phyloP scores from a whole-genome alignment of 2,329 filamentous ascomycete species.

The Rhinocladiella similis region DNA sequence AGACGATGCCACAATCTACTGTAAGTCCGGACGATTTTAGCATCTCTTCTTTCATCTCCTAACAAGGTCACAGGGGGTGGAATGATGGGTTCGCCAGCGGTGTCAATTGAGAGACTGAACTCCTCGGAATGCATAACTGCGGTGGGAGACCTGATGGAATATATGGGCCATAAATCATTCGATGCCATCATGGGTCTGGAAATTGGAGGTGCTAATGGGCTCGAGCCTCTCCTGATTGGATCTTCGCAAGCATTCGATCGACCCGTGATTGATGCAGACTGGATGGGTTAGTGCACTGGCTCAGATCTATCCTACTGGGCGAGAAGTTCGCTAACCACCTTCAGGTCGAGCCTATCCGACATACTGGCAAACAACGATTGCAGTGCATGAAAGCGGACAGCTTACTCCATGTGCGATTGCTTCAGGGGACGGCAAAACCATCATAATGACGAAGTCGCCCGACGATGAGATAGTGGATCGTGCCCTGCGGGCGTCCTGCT shows the following conservation, averaged over 20 bases:
- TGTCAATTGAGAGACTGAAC: slow-evolving; percentile 60
- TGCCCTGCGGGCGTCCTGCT: slow-evolving; percentile 12
- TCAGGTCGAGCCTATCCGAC: slow-evolving; percentile 31
- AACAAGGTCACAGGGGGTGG: slow-evolving; percentile 29
- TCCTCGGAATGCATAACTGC: slow-evolving; percentile 57
- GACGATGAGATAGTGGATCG: slow-evolving; percentile 43
- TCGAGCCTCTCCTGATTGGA: slow-evolving; percentile 45
- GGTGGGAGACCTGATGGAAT: slow-evolving; percentile 53
- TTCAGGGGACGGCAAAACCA: slow-evolving; percentile 43
- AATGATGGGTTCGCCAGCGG: slow-evolving; percentile 61
- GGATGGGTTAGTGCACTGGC: slow-evolving; percentile 40
- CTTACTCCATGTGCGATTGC: slow-evolving; percentile 16
- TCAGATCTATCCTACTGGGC: not conserved
- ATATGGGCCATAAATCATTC: slow-evolving; percentile 39
- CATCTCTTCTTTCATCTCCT: slow-evolving; percentile 22
- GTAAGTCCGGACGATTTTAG: slow-evolving; percentile 18
- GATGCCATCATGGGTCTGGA: slow-evolving; percentile 37
- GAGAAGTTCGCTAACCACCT: slow-evolving; percentile 8
- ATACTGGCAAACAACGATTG: slow-evolving; percentile 41
- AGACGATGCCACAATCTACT: slow-evolving; percentile 45
- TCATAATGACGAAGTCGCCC: slow-evolving; percentile 44
- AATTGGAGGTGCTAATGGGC: slow-evolving; percentile 42
- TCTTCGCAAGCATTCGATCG: slow-evolving; percentile 35
- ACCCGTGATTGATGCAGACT: slow-evolving; percentile 47
- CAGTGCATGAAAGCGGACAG: slow-evolving; percentile 21